Conservation (phyloP, 441 rosid species). For the Croton setiger region DNA sequence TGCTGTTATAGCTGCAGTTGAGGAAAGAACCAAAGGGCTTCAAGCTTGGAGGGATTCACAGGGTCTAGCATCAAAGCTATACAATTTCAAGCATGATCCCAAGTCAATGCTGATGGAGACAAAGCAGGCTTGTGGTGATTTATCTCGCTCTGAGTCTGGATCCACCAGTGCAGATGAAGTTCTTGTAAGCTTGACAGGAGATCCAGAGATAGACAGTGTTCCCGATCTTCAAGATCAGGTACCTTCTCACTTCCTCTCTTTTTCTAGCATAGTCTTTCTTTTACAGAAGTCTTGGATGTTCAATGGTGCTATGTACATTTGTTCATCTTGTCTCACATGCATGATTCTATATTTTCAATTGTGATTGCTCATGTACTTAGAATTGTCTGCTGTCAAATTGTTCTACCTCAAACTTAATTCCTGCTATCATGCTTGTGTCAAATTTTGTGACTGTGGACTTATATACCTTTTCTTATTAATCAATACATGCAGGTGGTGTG, state of each 20-base stretch:
- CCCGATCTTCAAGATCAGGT: constrained; percentile 98
- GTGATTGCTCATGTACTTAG: not conserved
- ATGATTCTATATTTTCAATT: not conserved
- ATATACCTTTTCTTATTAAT: constrained; percentile 3
- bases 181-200: constrained; percentile 64
- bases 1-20: constrained; percentile 70
- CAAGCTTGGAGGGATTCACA: constrained; percentile 82
- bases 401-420: not conserved
- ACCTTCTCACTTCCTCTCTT: not conserved
- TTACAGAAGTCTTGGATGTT: not conserved
- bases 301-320: not conserved
- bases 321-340: not conserved
- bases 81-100: constrained; percentile 78
- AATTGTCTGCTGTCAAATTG: not conserved
- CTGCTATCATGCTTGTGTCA: constrained; percentile 1
- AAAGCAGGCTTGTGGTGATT: constrained; percentile 55
- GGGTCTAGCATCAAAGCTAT: constrained; percentile 92
- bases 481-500: constrained; percentile 66
- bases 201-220: constrained; percentile 65
- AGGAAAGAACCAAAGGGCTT: constrained; percentile 95
- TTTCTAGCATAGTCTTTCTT: constrained; percentile 4
- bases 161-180: constrained; percentile 77
- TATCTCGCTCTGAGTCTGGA: constrained; percentile 71
- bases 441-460: constrained; percentile 15
- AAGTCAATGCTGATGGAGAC: constrained; percentile 61